These are phyloP conservation scores for Neofusicoccum kwambonambiense DNA, from an alignment of 2,329 filamentous ascomycete species.

Conservation along the genomic window DNA sequence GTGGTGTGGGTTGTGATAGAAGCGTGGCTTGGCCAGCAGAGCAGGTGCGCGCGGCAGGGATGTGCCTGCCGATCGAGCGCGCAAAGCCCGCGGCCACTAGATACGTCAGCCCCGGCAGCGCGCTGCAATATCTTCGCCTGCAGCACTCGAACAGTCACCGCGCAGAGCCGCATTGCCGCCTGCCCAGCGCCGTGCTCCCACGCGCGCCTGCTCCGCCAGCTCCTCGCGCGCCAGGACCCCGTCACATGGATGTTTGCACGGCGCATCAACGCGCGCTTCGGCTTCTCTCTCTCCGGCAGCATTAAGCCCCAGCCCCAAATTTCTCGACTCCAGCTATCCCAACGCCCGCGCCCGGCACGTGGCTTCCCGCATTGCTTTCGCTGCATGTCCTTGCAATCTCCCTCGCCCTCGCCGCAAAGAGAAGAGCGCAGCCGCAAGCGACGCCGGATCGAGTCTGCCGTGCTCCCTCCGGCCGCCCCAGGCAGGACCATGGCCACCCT, in stretches of 20 bases:
- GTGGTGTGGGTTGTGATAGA: conserved; percentile 14
- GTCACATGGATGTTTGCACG: not conserved
- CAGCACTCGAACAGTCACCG: not conserved
- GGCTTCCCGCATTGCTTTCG: conserved; percentile 18
- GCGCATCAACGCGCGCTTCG: not conserved
- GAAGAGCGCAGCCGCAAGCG: conserved; percentile 34
- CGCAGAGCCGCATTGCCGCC: not conserved
- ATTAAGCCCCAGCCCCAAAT: conserved; percentile 1
- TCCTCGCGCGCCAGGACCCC: not conserved
- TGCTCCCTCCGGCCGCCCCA: conserved; percentile 16
- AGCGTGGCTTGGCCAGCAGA: conserved; percentile 15
- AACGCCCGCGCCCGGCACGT: conserved; percentile 6
- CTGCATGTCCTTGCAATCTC: conserved; percentile 32
- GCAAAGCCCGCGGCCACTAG: conserved; percentile 6
- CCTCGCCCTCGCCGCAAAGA: conserved; percentile 22
- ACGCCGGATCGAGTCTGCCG: conserved; percentile 26
- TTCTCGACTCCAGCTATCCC: not conserved
- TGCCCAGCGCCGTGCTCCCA: no score
- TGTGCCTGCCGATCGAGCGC: conserved; percentile 16
- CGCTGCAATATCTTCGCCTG: not conserved
- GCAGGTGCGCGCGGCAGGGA: conserved; percentile 14
- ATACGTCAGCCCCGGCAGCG: not conserved
- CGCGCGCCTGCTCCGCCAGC: not conserved
- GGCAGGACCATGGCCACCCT: conserved; percentile 29
- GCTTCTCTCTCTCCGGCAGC: not conserved